A percentile compares a stretch with the other conserved stretches of the same genome.
Evolutionary conservation across 2,329 filamentous ascomycete genomes (phyloP).

Genomic region (Nigrograna mackinnonii): DNA sequence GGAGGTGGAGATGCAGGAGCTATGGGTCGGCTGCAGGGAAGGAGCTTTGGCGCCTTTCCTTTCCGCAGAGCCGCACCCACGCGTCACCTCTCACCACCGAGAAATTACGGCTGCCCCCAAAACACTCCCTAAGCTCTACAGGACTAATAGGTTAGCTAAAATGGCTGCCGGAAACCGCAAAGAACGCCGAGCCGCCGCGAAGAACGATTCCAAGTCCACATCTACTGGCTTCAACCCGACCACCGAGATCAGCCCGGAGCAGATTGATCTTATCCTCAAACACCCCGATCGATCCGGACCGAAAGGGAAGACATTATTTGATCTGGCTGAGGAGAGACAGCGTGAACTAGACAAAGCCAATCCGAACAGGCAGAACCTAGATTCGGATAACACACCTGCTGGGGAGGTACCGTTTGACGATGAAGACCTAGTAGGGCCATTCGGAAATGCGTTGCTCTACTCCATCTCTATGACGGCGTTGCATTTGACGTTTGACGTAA

Average conservation of each 20-base stretch:
- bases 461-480: constrained; percentile 67
- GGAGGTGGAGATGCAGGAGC: too few species aligned
- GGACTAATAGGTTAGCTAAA: too few species aligned
- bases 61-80: constrained; percentile 24
- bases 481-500: constrained; percentile 77
- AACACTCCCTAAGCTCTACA: not conserved
- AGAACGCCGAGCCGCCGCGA: constrained; percentile 47
- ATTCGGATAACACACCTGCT: constrained; percentile 40
- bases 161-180: constrained; percentile 48
- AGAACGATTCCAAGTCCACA: constrained; percentile 31
- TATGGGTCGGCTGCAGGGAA: constrained; percentile 4
- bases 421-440: constrained; percentile 48
- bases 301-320: constrained; percentile 69
- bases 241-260: constrained; percentile 44
- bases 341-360: constrained; percentile 47
- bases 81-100: constrained; percentile 12
- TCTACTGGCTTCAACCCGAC: constrained; percentile 43
- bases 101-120: not conserved
- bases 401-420: constrained; percentile 36
- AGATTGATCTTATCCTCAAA: constrained; percentile 62
- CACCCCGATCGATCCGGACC: constrained; percentile 70
- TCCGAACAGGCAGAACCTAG: constrained; percentile 52
- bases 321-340: constrained; percentile 68
- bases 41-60: constrained; percentile 15
- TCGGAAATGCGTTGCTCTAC: constrained; percentile 53